phyloP scores from a whole-genome alignment of 1,284 basidiomycete species.

The Leccinum angustisporum region DNA sequence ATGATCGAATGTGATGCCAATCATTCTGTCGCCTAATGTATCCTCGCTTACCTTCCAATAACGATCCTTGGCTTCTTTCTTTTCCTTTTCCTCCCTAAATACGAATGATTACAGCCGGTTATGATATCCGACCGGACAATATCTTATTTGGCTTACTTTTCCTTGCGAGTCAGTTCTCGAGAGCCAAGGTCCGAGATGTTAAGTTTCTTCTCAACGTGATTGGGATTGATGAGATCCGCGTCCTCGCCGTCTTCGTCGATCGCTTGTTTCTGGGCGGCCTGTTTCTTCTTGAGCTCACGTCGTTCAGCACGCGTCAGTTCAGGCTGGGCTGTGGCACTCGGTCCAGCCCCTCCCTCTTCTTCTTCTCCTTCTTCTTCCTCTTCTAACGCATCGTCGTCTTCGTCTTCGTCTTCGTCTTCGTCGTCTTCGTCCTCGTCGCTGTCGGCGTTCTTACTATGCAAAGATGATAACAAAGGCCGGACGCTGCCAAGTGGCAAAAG shows the following conservation, averaged over 20 bases:
- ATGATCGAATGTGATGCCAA: slow-evolving; percentile 7
- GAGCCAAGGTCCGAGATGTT: slow-evolving; percentile 64
- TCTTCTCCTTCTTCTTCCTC: slow-evolving; percentile 39
- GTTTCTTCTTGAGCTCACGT: slow-evolving; percentile 73
- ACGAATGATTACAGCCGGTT: slow-evolving; percentile 6
- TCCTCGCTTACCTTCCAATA: slow-evolving; percentile 72
- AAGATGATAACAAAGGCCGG: background rate
- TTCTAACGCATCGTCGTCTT: slow-evolving; percentile 28
- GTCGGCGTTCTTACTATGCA: slow-evolving; percentile 15
- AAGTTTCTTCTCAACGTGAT: slow-evolving; percentile 64
- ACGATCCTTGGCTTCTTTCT: slow-evolving; percentile 80
- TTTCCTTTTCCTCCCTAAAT: slow-evolving; percentile 82
- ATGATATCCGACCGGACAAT: background rate
- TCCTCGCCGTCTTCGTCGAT: slow-evolving; percentile 53
- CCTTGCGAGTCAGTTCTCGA: slow-evolving; percentile 61
- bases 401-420: background rate
- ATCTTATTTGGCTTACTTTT: slow-evolving; percentile 52
- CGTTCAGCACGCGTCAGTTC: slow-evolving; percentile 67
- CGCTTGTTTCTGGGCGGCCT: slow-evolving; percentile 47
- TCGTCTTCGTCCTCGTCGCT: background rate
- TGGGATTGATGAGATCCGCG: slow-evolving; percentile 66
- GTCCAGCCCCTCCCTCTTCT: slow-evolving; percentile 35
- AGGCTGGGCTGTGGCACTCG: slow-evolving; percentile 35
- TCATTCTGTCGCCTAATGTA: background rate
- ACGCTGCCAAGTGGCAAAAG: background rate